A percentile compares a stretch with the other conserved stretches of the same genome.
Evolutionary conservation across 2,329 filamentous ascomycete species (phyloP).

Genomic region (Colletotrichum gloeosporioides): DNA sequence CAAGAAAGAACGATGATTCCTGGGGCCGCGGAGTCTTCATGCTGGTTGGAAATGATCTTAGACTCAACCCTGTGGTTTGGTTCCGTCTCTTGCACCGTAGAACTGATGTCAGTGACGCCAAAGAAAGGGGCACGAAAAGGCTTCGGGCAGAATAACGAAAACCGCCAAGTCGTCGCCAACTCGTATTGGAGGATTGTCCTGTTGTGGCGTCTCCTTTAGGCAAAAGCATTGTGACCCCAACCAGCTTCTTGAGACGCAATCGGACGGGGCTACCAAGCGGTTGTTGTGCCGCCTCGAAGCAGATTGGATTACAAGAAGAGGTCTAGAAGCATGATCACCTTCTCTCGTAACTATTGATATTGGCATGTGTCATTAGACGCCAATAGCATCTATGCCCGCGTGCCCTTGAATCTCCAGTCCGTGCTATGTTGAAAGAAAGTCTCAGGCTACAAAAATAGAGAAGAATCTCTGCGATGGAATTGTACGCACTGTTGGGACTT

Average conservation of each 20-base stretch:
- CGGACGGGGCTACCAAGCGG: background rate
- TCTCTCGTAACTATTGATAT: background rate
- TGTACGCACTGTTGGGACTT: background rate
- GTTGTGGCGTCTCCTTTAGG: background rate
- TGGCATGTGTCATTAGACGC: background rate
- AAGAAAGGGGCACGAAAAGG: background rate
- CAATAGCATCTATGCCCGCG: no score
- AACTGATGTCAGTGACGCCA: no score
- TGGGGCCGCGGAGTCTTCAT: accelerated
- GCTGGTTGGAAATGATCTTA: background rate
- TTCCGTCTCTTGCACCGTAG: no score
- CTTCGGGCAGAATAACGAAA: background rate
- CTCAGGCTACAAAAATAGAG: no score
- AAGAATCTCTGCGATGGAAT: no score
- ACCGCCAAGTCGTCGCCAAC: background rate
- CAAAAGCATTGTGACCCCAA: background rate
- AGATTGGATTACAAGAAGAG: no score
- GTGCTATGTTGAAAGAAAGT: no score
- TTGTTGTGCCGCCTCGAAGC: background rate
- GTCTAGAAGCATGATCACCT: background rate
- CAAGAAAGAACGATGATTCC: accelerated
- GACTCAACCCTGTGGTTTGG: accelerated
- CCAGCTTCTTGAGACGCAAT: background rate
- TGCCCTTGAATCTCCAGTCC: no score
- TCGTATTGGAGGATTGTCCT: background rate